These are phyloP conservation scores for Penicillium sp. DNA, from an alignment of 2,329 filamentous ascomycete species.

Conservation along the genomic window DNA sequence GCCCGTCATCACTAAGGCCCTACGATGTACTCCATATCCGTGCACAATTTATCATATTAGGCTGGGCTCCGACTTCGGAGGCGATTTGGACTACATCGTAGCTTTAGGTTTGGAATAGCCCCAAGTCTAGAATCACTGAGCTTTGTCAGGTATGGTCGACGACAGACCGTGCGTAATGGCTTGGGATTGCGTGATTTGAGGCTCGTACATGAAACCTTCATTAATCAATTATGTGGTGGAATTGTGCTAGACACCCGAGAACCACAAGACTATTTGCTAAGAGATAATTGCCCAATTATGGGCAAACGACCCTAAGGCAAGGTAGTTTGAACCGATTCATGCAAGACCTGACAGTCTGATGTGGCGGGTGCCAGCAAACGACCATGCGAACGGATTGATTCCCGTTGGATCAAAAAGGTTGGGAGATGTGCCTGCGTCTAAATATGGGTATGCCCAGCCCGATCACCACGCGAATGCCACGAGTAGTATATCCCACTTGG, in stretches of 20 bases:
- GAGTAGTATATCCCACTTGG: constrained; percentile 1
- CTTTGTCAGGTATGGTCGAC: not conserved
- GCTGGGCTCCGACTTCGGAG: constrained; percentile 7
- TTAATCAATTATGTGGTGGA: not conserved
- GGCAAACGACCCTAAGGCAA: constrained; percentile 1
- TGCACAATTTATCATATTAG: not conserved
- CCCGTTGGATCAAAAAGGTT: not conserved
- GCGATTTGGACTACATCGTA: not conserved
- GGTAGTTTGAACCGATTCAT: not conserved
- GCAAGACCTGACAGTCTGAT: constrained; percentile 8
- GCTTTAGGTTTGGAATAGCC: constrained; percentile 1
- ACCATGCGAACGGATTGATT: not conserved
- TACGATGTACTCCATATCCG: not conserved
- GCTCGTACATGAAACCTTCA: not conserved
- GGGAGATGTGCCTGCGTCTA: not conserved
- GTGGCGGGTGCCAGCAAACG: constrained; percentile 12
- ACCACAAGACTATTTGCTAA: not conserved
- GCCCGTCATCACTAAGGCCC: not conserved
- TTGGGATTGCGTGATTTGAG: not conserved
- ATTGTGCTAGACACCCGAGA: not conserved
- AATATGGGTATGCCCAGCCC: constrained; percentile 7
- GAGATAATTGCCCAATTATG: constrained; percentile 11
- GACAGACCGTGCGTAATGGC: not conserved
- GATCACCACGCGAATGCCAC: constrained; percentile 6
- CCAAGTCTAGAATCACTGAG: not conserved